phyloP scores from a whole-genome alignment of 192 early-diverging fungal genomes.

The Neocallimastix lanati region DNA sequence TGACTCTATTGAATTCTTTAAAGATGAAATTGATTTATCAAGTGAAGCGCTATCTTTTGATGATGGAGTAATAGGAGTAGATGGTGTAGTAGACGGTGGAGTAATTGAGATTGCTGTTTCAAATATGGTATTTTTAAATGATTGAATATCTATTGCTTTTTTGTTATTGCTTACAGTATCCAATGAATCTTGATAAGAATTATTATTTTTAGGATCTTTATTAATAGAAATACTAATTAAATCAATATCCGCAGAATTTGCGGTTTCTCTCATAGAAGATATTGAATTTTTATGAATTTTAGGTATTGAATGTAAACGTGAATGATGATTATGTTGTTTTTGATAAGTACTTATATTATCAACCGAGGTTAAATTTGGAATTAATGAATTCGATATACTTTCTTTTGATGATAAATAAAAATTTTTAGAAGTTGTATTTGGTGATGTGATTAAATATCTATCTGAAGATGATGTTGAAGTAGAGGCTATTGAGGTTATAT shows the following conservation, averaged over 20 bases:
- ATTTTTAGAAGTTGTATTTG: neutral
- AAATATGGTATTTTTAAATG: neutral
- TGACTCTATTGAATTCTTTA: neutral
- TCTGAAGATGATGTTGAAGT: neutral
- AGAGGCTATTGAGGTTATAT: neutral
- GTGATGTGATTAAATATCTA: neutral
- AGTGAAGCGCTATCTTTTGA: neutral
- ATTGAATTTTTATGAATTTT: neutral
- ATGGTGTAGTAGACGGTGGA: neutral
- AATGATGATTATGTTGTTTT: neutral
- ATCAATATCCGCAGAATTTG: neutral
- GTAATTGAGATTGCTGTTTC: neutral
- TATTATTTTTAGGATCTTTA: neutral
- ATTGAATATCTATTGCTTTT: neutral
- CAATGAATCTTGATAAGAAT: no score
- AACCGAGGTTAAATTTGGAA: neutral
- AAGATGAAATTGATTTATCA: neutral
- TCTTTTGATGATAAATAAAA: neutral
- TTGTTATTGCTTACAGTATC: neutral
- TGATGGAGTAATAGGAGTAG: neutral
- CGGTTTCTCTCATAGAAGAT: neutral
- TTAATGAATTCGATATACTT: neutral
- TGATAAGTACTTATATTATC: neutral
- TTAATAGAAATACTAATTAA: neutral
- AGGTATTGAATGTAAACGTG: neutral